phyloP scores from a whole-genome alignment of 2,329 filamentous ascomycete species.

The Botrytis hyacinthi region DNA sequence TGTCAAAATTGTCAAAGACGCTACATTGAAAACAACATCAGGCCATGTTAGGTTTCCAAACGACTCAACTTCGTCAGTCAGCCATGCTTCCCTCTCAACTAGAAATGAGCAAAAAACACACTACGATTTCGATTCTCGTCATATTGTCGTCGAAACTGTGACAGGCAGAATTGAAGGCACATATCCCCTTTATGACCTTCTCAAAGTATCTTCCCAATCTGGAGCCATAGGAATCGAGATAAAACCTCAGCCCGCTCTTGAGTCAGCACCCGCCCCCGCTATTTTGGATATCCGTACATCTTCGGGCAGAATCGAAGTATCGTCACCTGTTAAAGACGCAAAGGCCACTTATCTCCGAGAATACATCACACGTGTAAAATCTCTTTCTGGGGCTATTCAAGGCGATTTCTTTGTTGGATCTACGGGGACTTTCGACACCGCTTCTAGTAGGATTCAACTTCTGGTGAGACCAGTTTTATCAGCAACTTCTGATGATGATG shows the following conservation, averaged over 20 bases:
- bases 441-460: constrained; percentile 29
- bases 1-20: constrained; percentile 27
- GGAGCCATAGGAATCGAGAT: constrained; percentile 30
- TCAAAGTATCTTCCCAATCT: constrained; percentile 31
- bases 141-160: constrained; percentile 32
- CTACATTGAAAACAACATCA: constrained; percentile 29
- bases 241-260: constrained; percentile 27
- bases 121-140: constrained; percentile 26
- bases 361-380: constrained; percentile 34
- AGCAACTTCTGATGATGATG: background rate
- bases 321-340: constrained; percentile 23
- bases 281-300: constrained; percentile 30
- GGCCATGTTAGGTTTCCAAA: constrained; percentile 33
- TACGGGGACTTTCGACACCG: constrained; percentile 27
- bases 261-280: constrained; percentile 31
- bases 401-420: constrained; percentile 35
- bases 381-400: constrained; percentile 30
- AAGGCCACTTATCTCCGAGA: constrained; percentile 31
- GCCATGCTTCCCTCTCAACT: constrained; percentile 18
- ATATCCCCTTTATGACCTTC: constrained; percentile 36
- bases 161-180: constrained; percentile 34
- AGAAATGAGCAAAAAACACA: background rate
- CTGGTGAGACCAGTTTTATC: constrained; percentile 31
- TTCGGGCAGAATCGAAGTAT: constrained; percentile 32
- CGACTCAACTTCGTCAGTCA: background rate